Evolutionary conservation across 768 basidiomycete species (phyloP), one percentile per base, ranked within the genome.

Genomic region (Tulasnella sp.): DNA sequence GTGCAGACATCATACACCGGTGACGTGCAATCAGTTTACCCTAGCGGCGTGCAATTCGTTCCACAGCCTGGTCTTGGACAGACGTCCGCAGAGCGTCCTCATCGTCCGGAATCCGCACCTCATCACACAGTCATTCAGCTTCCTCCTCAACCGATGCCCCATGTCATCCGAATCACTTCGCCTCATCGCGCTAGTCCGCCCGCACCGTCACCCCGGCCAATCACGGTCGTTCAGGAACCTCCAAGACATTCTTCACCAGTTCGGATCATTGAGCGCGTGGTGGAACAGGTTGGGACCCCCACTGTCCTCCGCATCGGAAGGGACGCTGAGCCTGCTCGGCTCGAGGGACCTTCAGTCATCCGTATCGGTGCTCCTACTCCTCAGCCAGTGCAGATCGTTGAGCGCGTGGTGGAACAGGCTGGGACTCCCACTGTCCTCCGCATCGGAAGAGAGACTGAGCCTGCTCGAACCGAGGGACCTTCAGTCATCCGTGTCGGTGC

Each of bases 401-500:
- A 70, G 22, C 15, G 64, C 9, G 22, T 67, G 9, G 25, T 36
- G 9, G 64, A 67, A n/a, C 8, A 25, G 25, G 34, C 22, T n/a
- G 25, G 34, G n/a, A n/a, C 64, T n/a, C 64, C 64, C 8, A 67
- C 64, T n/a, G 22, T 67, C 25, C 9, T 67, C n/a, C 64, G 64
- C 70, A 71, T 71, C 70, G 36, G 29, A 11, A n/a, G n/a, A 34
- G 70, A 71, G 37, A 12, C 45, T 11, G 39, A n/a, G 22, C 64
- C 64, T 8, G 29, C 37, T 9, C 75, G 70, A 40, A 9, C 40
- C 64, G 19, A 45, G 45, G n/a, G 38, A 38, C 54, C 75, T 29
- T 40, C 58, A 14, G 52, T 76, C 75, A 69, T 78, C n/a, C 54
- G 75, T n/a, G 68, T 78, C 15, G 67, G 54, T 40, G 45, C 36